A percentile compares a stretch with the other conserved stretches of the same genome.
These are phyloP conservation scores for Colletotrichum phormii DNA, from an alignment of 2,329 filamentous ascomycete genomes.

Conservation along the genomic window DNA sequence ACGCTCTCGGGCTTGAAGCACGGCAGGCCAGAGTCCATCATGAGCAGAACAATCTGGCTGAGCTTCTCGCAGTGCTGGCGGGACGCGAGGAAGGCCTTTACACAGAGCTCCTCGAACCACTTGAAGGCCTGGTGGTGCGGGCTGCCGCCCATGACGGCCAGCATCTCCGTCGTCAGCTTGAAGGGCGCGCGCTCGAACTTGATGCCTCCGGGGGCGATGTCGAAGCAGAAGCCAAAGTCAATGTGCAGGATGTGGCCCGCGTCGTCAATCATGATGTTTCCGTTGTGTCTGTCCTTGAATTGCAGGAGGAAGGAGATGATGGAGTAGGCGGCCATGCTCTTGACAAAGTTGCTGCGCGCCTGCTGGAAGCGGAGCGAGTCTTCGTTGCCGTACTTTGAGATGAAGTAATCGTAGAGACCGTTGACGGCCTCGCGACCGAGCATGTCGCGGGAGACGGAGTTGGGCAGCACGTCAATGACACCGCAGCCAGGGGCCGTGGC, in stretches of 20 bases:
- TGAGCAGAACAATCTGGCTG: conserved; percentile 88
- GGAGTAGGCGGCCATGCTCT: conserved; percentile 98
- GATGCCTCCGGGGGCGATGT: conserved; percentile 96
- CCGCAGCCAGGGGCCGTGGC: conserved; percentile 97
- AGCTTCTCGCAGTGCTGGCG: conserved; percentile 90
- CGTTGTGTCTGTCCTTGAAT: conserved; percentile 99
- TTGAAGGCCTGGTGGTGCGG: conserved; percentile 88
- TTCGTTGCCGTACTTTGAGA: conserved; percentile 96
- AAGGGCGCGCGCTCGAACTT: conserved; percentile 98
- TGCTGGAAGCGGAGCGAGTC: conserved; percentile 95
- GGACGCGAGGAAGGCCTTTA: conserved; percentile 93
- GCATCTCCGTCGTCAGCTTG: conserved; percentile 97
- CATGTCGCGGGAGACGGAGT: conserved; percentile 99
- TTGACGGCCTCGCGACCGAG: conserved; percentile 97
- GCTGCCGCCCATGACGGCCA: conserved; percentile 96
- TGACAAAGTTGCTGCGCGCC: conserved; percentile 96
- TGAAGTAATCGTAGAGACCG: conserved; percentile 97
- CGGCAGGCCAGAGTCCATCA: conserved; percentile 95
- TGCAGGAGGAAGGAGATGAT: conserved; percentile 96
- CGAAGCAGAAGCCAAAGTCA: conserved; percentile 99
- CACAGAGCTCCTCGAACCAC: conserved; percentile 95
- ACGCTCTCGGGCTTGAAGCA: conserved; percentile 99
- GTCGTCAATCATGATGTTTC: conserved; percentile 99
- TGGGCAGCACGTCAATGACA: conserved; percentile 97
- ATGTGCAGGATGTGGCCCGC: conserved; percentile 98